These are phyloP conservation scores for Grifola frondosa DNA, from an alignment of 1,284 basidiomycete genomes.

Conservation along the genomic window DNA sequence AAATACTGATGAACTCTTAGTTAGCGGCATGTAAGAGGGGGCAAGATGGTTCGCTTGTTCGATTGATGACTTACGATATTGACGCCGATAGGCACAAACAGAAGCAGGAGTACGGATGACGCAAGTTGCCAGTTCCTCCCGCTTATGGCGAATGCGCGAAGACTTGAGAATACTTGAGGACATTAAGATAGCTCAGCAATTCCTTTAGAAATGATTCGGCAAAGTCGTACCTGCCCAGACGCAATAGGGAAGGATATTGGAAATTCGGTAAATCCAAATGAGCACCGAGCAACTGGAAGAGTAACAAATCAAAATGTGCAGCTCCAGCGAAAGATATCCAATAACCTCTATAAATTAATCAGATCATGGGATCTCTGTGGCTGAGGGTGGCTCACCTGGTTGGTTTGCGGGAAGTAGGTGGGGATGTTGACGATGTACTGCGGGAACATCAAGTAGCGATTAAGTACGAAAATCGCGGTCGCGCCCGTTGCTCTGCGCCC, in stretches of 20 bases:
- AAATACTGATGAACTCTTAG: neutral
- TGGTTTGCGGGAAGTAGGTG: neutral
- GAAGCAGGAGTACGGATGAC: neutral
- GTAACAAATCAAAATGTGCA: too few relatives aligned
- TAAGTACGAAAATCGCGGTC: conserved; percentile 5
- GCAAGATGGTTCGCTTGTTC: too few relatives aligned
- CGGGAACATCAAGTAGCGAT: conserved; percentile 3
- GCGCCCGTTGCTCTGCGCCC: conserved; percentile 5
- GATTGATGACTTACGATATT: conserved; percentile 1
- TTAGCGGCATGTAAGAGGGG: neutral
- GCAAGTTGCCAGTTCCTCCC: conserved; percentile 2
- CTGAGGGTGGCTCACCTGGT: neutral
- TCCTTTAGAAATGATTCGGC: neutral
- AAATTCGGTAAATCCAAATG: conserved; percentile 3
- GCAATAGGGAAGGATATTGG: conserved; percentile 6
- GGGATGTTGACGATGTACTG: conserved; percentile 1
- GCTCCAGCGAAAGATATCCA: too few relatives aligned
- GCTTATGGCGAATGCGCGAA: conserved; percentile 8
- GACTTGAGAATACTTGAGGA: conserved; percentile 2
- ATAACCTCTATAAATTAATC: too few relatives aligned
- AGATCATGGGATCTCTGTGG: too few relatives aligned
- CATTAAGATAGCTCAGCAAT: neutral
- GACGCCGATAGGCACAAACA: neutral
- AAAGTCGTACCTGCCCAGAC: conserved; percentile 4
- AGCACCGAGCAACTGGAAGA: neutral